phyloP scores from a whole-genome alignment of 257 asterid genomes.

The Solanum sitiens region DNA sequence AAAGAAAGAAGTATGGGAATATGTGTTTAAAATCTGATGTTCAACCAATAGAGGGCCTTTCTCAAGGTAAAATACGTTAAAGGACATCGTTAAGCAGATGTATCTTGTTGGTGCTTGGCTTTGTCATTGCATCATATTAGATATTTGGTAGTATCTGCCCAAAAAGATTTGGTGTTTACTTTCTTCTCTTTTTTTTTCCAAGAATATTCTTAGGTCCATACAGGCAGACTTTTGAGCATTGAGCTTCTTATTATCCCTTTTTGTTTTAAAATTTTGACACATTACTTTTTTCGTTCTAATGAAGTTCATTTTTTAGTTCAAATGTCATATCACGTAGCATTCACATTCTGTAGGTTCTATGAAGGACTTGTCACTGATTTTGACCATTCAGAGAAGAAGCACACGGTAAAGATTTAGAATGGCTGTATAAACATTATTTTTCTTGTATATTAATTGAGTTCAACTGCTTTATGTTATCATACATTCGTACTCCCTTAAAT shows the following conservation, averaged over 20 bases:
- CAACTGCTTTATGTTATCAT: neutral
- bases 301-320: neutral
- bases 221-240: neutral
- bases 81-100: neutral
- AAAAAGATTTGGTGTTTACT: neutral
- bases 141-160: neutral
- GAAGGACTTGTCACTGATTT: slow-evolving; percentile 13
- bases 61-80: neutral
- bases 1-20: neutral
- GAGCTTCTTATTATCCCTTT: neutral
- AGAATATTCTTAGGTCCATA: neutral
- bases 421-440: neutral
- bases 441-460: neutral
- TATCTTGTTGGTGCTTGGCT: neutral
- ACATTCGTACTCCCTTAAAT: neutral
- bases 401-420: slow-evolving; percentile 16
- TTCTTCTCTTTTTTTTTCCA: neutral
- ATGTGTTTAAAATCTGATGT: neutral
- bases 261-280: neutral
- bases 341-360: slow-evolving; percentile 22
- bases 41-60: neutral
- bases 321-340: neutral
- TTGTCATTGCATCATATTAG: neutral
- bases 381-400: slow-evolving; percentile 6
- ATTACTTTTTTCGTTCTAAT: neutral